These are phyloP conservation scores for Harringtonia lauricola DNA, from an alignment of 2,329 filamentous ascomycete species.

Conservation along the genomic window DNA sequence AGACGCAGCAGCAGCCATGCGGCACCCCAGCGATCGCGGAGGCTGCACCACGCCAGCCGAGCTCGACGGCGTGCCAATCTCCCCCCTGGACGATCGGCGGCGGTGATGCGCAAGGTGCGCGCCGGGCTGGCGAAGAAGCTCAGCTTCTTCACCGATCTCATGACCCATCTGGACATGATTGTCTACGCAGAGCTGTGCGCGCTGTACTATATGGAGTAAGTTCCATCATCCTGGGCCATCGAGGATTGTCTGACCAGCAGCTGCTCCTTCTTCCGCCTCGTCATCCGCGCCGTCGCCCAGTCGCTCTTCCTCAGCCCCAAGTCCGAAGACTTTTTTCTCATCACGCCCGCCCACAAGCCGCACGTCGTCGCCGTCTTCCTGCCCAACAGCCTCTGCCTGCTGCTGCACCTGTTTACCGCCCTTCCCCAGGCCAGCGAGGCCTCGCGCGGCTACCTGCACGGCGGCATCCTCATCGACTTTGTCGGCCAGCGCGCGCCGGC, in stretches of 20 bases:
- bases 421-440: conserved; percentile 48
- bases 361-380: conserved; percentile 47
- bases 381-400: conserved; percentile 48
- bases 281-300: conserved; percentile 47
- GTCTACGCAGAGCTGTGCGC: conserved; percentile 54
- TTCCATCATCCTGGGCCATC: conserved; percentile 10
- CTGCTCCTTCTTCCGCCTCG: conserved; percentile 52
- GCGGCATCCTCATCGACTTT: conserved; percentile 56
- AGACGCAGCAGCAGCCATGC: not conserved
- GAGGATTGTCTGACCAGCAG: too few species aligned
- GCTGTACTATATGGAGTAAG: conserved; percentile 62
- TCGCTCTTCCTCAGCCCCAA: conserved; percentile 55
- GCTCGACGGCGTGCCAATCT: not conserved
- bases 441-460: conserved; percentile 54
- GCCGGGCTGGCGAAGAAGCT: conserved; percentile 41
- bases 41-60: conserved; percentile 1
- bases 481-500: conserved; percentile 54
- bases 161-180: conserved; percentile 49
- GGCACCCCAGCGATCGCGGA: not conserved
- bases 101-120: conserved; percentile 15
- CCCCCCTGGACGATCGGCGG: conserved; percentile 2
- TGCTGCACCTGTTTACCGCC: conserved; percentile 45
- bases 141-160: conserved; percentile 48
- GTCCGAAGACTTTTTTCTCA: conserved; percentile 41
- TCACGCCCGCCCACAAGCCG: conserved; percentile 42